Conservation (phyloP, 805 yeast genomes). For the Soucietia sequanensis region DNA sequence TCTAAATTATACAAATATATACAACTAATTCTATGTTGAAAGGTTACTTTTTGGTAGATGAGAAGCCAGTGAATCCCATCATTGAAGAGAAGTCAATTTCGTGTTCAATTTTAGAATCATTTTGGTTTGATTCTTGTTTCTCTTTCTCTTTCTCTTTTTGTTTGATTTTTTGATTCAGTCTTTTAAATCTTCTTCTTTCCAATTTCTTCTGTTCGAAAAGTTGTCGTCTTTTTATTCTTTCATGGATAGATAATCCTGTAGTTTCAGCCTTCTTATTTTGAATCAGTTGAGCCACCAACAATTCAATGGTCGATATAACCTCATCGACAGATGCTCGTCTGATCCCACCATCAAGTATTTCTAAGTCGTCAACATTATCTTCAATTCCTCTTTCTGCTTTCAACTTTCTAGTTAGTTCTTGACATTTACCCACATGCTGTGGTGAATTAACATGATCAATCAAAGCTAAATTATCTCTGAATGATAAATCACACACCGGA, state of each 20-base stretch:
- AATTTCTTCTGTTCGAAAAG: neutral
- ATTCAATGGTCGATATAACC: constrained; percentile 29
- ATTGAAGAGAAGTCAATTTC: constrained; percentile 27
- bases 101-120: too few relatives aligned
- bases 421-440: constrained; percentile 51
- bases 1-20: too few relatives aligned
- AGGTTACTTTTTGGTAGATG: constrained; percentile 40
- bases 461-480: constrained; percentile 77
- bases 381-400: constrained; percentile 4
- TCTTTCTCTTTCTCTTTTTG: too few relatives aligned
- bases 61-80: constrained; percentile 66
- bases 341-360: constrained; percentile 32
- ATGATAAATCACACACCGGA: constrained; percentile 74
- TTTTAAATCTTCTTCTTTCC: constrained; percentile 16
- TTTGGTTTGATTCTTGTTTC: constrained; percentile 9
- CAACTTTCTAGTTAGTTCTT: constrained; percentile 5
- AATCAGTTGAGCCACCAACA: constrained; percentile 25
- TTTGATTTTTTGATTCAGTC: constrained; percentile 6
- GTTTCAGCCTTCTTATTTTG: constrained; percentile 41
- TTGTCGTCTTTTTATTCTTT: neutral
- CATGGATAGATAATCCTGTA: neutral
- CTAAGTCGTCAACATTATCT: constrained; percentile 12
- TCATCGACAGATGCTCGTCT: constrained; percentile 34
- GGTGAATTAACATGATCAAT: constrained; percentile 82
- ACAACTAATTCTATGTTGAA: too few relatives aligned